Evolutionary conservation across 2,329 filamentous ascomycete species (phyloP), one percentile per base, ranked within the genome.

Genomic region (Fonsecaea nubica): DNA sequence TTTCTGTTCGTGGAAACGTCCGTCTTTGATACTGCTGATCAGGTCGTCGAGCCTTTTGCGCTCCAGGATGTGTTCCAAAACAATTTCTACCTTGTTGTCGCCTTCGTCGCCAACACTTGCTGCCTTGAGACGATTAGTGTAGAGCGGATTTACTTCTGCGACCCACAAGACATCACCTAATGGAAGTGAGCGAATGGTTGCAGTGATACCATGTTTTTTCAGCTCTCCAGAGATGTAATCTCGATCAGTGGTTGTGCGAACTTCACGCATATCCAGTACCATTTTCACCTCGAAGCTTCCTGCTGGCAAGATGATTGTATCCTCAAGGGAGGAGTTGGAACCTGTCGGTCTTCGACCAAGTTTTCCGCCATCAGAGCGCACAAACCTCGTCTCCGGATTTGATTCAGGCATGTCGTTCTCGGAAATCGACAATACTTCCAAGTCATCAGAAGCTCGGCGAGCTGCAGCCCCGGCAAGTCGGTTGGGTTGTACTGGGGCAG

Each of bases 1-100:
- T 75, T 95, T 94, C 75, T 95, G 92, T 76, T 95, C 92, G 71
- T 90, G 89, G 72, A 93, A 94, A 2, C 92, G 87, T 0, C 91
- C 90, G 69, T 94, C 92, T 76, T 91, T 92, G 78, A 95, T 92
- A 68, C 90, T 93, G 58, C 85, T 81, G n/a, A 94, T 84, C 55
- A 95, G 80, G 75, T 95, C 92, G 74, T 94, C 91, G 0, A 93
- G 84, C 8, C 92, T 84, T 75, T 95, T 95, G 67, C 92, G 85
- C 78, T 95, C 92, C 1, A 93, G 85, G 53, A 95, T 91, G 83
- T 89, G 92, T 76, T 94, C 91, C 4, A 95, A 81, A 55, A 92
- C 87, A 12, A 94, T 78, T 75, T 93, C 91, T 65, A 87, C 85
- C 15, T 89, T 87, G 13, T 77, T 77, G 75, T 81, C 80, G 66